These are phyloP conservation scores for Xylariaceae sp. DNA, from an alignment of 2,329 filamentous ascomycete genomes.

Conservation along the genomic window DNA sequence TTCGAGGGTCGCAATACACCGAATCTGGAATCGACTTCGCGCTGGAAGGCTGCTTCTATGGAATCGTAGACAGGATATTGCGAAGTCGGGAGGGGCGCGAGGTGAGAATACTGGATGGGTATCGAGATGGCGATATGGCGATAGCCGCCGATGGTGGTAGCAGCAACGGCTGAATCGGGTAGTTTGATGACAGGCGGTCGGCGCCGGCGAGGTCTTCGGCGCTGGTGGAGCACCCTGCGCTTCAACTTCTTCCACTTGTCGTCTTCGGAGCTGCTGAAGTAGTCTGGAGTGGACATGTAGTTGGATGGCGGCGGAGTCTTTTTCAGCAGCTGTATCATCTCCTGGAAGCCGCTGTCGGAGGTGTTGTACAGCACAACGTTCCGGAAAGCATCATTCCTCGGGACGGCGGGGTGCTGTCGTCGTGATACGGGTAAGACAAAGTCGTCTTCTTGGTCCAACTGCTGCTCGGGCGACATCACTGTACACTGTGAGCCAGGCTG, in stretches of 20 bases:
- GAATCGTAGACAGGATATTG: constrained; percentile 22
- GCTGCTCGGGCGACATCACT: constrained; percentile 7
- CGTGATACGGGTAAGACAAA: constrained; percentile 1
- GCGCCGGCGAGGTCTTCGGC: constrained; percentile 31
- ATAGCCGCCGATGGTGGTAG: constrained; percentile 49
- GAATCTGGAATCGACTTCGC: constrained; percentile 17
- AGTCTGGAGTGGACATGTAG: constrained; percentile 44
- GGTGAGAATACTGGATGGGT: constrained; percentile 47
- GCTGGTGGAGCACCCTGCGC: constrained; percentile 37
- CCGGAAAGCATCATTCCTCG: constrained; percentile 11
- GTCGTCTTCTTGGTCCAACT: constrained; percentile 2
- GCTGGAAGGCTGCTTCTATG: constrained; percentile 14
- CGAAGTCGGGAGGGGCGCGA: constrained; percentile 29
- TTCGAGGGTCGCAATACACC: constrained; percentile 14
- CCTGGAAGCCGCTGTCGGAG: constrained; percentile 4
- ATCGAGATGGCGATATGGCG: constrained; percentile 60
- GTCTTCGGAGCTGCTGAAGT: constrained; percentile 20
- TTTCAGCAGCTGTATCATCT: constrained; percentile 38
- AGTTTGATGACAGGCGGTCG: constrained; percentile 36
- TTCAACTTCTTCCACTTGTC: constrained; percentile 42
- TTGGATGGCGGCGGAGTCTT: constrained; percentile 47
- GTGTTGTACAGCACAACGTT: constrained; percentile 35
- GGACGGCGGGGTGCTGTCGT: constrained; percentile 14
- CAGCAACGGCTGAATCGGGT: constrained; percentile 54
- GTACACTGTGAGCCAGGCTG: constrained; percentile 13